Conservation (phyloP, 805 yeast genomes). For the Wickerhamomyces pijperi region DNA sequence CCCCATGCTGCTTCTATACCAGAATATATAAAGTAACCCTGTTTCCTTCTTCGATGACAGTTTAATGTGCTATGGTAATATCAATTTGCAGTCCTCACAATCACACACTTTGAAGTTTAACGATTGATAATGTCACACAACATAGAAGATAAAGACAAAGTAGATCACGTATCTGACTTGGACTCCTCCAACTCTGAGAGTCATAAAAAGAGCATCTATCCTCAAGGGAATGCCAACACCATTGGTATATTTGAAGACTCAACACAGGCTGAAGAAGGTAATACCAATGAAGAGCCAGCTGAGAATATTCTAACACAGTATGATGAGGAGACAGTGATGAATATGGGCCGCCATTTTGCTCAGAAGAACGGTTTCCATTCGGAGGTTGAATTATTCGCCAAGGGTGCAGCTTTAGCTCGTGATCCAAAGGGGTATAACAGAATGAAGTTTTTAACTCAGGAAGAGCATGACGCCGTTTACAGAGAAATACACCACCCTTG, state of each 20-base stretch:
- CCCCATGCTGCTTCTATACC: no score
- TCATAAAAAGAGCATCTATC: no score
- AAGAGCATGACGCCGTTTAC: slow-evolving; percentile 37
- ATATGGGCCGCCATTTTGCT: slow-evolving; percentile 58
- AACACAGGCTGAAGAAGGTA: neutral
- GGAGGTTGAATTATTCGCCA: slow-evolving; percentile 38
- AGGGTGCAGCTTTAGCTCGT: slow-evolving; percentile 55
- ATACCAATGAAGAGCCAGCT: neutral
- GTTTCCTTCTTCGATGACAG: no score
- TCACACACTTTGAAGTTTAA: no score
- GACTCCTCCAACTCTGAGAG: neutral
- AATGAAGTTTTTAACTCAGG: slow-evolving; percentile 42
- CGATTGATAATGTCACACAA: neutral
- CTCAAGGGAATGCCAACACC: neutral
- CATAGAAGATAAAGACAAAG: neutral
- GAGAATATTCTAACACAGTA: slow-evolving; percentile 39
- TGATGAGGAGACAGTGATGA: slow-evolving; percentile 46
- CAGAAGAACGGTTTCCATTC: slow-evolving; percentile 30
- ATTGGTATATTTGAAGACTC: neutral
- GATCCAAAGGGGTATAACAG: slow-evolving; percentile 42
- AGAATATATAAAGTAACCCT: no score
- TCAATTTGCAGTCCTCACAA: no score
- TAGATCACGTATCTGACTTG: neutral
- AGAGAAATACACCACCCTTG: slow-evolving; percentile 31
- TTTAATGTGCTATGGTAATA: no score